phyloP scores from a whole-genome alignment of 2,329 filamentous ascomycete species.

The Beauveria rudraprayagi region DNA sequence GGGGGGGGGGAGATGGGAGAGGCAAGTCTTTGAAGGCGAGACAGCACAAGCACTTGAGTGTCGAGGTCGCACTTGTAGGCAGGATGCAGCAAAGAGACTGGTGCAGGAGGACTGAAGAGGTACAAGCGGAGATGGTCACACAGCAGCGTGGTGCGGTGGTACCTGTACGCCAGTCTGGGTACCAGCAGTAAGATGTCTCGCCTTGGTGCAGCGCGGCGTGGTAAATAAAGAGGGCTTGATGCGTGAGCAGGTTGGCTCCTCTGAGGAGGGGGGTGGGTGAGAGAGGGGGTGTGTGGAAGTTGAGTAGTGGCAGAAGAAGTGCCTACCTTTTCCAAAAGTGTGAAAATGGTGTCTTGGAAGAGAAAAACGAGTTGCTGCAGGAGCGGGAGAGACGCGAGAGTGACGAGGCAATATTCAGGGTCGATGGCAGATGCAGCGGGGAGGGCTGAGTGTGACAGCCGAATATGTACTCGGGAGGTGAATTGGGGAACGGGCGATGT shows the following conservation, averaged over 20 bases:
- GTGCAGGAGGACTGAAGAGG: neutral
- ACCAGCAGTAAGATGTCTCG: conserved; percentile 8
- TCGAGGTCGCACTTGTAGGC: conserved; percentile 5
- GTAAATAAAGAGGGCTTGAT: neutral
- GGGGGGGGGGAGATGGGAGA: conserved; percentile 6
- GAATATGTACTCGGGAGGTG: neutral
- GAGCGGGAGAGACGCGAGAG: neutral
- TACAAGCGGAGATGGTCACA: neutral
- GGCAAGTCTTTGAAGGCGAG: conserved; percentile 4
- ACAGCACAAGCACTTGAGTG: neutral
- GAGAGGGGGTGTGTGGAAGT: neutral
- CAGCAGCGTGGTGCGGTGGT: conserved; percentile 2
- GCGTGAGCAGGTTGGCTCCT: neutral
- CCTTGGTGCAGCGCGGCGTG: conserved; percentile 4
- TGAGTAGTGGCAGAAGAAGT: neutral
- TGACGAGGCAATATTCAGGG: neutral
- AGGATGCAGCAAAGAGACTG: neutral
- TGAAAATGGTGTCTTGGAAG: neutral
- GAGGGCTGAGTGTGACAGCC: neutral
- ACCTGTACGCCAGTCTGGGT: conserved; percentile 1
- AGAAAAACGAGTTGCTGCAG: neutral
- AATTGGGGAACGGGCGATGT: neutral
- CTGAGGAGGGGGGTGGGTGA: neutral
- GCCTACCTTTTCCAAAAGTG: neutral
- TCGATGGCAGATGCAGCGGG: neutral